Evolutionary conservation across 2,329 filamentous ascomycete genomes (phyloP), one percentile per base, ranked within the genome.

Genomic region (Ophiocordyceps robertsii): DNA sequence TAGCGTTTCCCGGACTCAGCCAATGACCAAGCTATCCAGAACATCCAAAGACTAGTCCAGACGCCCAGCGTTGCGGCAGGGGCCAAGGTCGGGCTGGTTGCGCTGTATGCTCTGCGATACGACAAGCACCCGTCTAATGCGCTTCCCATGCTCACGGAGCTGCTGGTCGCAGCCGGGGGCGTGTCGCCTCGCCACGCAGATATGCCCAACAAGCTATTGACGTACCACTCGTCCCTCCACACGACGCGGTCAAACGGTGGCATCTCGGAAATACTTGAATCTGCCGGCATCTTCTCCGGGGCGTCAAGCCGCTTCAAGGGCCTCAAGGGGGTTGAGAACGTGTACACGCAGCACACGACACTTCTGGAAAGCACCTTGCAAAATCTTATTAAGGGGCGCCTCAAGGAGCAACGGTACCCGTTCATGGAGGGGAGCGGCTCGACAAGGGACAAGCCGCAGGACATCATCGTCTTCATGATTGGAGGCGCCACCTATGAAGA

Each of bases 311-410:
- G 89, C 6, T 88, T 98, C 61, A 95, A 94, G 56, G 92, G 92
- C 0, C 71, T 98, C 13, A 95, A 96, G 57, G 92, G 92, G 2
- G 92, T 98, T 1, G 93, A 98, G 60, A 98, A 98, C 53, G 92
- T 98, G 27, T 98, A 98, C 60, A 98, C 92, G 0, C 93, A 98
- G 60, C 92, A 98, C 61, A 93, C 87, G 6, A 88, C 93, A 0
- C 73, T 87, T 19, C 64, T 98, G 14, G 89, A 95, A 60, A 75
- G 76, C 21, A 96, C 88, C 1, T 66, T 98, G 16, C 90, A 95
- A 57, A 90, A 90, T 53, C 69, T 98, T 41, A 89, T 96, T 66
- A 95, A 95, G 58, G 93, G 92, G 0, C 78, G 84, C 29, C 64
- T 98, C 45, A 83, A 80, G 53, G 86, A 94, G 54, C 77, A 88